Percentiles rank a stretch among this genome's conserved stretches.
phyloP scores from a whole-genome alignment of 2,329 filamentous ascomycete species.

The Trichoderma breve region DNA sequence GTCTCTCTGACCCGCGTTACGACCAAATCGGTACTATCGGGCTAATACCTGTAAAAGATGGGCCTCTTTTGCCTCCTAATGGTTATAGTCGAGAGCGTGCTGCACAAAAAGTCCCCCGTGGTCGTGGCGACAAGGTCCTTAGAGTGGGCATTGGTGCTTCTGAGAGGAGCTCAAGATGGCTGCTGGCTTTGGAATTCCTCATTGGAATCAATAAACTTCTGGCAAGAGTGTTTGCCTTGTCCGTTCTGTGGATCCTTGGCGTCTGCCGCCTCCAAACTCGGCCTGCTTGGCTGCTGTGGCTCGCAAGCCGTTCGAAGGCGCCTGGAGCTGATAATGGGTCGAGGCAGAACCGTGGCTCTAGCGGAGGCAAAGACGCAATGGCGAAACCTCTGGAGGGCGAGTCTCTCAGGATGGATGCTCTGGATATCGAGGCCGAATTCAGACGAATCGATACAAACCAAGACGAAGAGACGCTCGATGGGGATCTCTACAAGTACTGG shows the following conservation, averaged over 20 bases:
- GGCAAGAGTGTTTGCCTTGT: conserved; percentile 33
- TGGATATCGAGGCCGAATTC: conserved; percentile 77
- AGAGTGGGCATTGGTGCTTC: conserved; percentile 73
- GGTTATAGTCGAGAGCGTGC: conserved; percentile 71
- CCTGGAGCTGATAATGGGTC: conserved; percentile 1
- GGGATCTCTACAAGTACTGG: conserved; percentile 81
- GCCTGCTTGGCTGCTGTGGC: conserved; percentile 54
- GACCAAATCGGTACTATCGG: conserved; percentile 55
- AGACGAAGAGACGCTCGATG: conserved; percentile 67
- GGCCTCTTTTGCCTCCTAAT: conserved; percentile 43
- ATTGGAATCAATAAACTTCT: conserved; percentile 61
- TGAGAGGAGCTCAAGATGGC: conserved; percentile 76
- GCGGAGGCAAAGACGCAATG: not conserved
- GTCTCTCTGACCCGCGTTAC: conserved; percentile 47
- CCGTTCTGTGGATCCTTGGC: conserved; percentile 54
- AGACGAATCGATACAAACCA: conserved; percentile 51
- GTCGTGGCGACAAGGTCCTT: conserved; percentile 45
- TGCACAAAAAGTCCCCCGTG: conserved; percentile 54
- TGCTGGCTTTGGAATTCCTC: conserved; percentile 73
- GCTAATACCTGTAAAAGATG: conserved; percentile 53
- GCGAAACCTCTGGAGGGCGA: not conserved
- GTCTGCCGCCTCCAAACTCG: conserved; percentile 42
- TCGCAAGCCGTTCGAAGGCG: conserved; percentile 45
- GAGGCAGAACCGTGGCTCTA: not conserved
- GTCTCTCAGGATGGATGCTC: conserved; percentile 24